These are phyloP conservation scores for Ajuga chamaepitys DNA, from an alignment of 257 asterid species.

Conservation along the genomic window DNA sequence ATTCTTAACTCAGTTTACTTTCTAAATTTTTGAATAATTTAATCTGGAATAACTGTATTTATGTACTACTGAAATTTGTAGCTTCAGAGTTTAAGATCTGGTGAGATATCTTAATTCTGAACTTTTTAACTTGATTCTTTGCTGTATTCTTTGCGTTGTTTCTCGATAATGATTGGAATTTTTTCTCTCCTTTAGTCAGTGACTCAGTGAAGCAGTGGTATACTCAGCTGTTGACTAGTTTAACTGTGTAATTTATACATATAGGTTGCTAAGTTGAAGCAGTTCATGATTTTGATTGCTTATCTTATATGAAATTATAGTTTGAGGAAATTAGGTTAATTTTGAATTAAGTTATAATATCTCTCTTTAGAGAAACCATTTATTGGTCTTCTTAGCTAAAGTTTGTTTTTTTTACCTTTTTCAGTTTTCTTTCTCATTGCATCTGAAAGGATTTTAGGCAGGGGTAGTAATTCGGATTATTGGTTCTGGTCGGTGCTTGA, in stretches of 20 bases:
- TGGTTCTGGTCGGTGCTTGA: too few relatives aligned
- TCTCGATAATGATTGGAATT: not conserved
- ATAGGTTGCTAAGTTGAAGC: not conserved
- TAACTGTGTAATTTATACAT: not conserved
- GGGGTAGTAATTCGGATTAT: too few relatives aligned
- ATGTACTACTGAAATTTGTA: not conserved
- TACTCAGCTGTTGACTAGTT: not conserved
- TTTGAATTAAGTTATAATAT: not conserved
- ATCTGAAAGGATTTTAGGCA: not conserved
- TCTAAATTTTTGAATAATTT: not conserved
- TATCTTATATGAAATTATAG: not conserved
- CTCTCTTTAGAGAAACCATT: not conserved
- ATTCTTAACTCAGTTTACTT: not conserved
- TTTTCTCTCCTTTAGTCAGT: not conserved
- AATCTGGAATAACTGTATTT: not conserved
- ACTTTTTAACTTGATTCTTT: not conserved
- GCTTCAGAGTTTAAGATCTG: slow-evolving; percentile 20
- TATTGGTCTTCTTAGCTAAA: not conserved
- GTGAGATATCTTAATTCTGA: slow-evolving; percentile 8
- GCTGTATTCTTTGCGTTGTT: not conserved
- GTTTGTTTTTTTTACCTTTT: not conserved
- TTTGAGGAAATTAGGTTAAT: not conserved
- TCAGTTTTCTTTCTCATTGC: not conserved
- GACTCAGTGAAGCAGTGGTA: not conserved
- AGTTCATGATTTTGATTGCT: slow-evolving; percentile 1